These are phyloP conservation scores for Rhazya stricta DNA, from an alignment of 257 asterid genomes.

Conservation along the genomic window DNA sequence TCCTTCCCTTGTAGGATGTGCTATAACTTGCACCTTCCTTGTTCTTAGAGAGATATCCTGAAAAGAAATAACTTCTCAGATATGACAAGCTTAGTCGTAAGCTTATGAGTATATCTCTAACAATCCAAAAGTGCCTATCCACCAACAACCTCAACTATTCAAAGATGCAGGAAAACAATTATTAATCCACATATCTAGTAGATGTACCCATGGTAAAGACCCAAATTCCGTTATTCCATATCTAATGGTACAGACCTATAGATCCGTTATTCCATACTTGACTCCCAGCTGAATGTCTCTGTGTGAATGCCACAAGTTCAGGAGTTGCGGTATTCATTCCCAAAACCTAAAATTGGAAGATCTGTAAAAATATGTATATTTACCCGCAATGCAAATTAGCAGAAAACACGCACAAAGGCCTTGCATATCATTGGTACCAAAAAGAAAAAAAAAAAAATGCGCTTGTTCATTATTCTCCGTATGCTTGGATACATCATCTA, in stretches of 20 bases:
- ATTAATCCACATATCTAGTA: background rate
- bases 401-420: background rate
- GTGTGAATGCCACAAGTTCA: conserved; percentile 17
- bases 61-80: background rate
- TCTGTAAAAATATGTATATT: background rate
- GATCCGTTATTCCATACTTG: conserved; percentile 18
- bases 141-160: background rate
- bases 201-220: conserved; percentile 1
- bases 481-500: background rate
- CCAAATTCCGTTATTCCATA: conserved; percentile 18
- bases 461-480: background rate
- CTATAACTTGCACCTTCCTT: conserved; percentile 22
- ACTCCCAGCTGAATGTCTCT: conserved; percentile 19
- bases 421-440: background rate
- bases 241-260: too few species aligned
- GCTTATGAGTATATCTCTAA: background rate
- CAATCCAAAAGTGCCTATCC: background rate
- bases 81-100: background rate
- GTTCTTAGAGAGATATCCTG: conserved; percentile 26
- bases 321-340: conserved; percentile 18
- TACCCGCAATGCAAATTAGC: too few species aligned
- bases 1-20: conserved; percentile 20
- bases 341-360: conserved; percentile 22
- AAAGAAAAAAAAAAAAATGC: too few species aligned
- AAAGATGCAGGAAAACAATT: background rate